A percentile compares a stretch with the other conserved stretches of the same genome.
Conservation (phyloP, 2,329 filamentous ascomycete species). For the Arthrobotrys pseudoclavata region DNA sequence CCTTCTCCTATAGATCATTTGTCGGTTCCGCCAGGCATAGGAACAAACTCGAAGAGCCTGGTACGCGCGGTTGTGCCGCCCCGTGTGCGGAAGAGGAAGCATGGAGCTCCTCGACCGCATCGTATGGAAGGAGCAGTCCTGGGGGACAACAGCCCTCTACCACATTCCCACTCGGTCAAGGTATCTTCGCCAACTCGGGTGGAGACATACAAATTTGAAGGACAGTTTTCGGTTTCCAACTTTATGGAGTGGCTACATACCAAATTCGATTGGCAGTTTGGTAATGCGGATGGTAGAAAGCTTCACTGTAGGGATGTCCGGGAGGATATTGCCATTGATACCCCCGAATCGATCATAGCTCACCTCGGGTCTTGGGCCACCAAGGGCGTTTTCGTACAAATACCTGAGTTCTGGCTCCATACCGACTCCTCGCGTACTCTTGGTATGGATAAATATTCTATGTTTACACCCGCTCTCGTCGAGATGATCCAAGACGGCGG, state of each 20-base stretch:
- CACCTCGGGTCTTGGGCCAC: slow-evolving; percentile 49
- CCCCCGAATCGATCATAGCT: slow-evolving; percentile 29
- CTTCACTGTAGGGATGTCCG: slow-evolving; percentile 43
- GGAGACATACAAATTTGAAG: slow-evolving; percentile 41
- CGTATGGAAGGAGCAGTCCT: slow-evolving; percentile 35
- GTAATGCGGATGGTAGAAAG: slow-evolving; percentile 28
- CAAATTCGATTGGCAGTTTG: slow-evolving; percentile 43
- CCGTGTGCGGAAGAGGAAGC: slow-evolving; percentile 52
- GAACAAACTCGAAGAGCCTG: slow-evolving; percentile 56
- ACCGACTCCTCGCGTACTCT: slow-evolving; percentile 38
- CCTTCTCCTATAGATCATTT: slow-evolving; percentile 33
- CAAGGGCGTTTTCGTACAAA: slow-evolving; percentile 44
- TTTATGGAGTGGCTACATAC: slow-evolving; percentile 33
- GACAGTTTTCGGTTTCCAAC: slow-evolving; percentile 31
- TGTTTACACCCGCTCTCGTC: slow-evolving; percentile 50
- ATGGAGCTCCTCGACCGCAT: slow-evolving; percentile 31
- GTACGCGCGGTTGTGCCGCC: slow-evolving; percentile 40
- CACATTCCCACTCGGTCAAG: slow-evolving; percentile 22
- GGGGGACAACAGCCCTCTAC: slow-evolving; percentile 16
- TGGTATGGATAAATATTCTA: slow-evolving; percentile 52
- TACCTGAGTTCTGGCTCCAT: slow-evolving; percentile 44
- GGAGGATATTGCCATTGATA: slow-evolving; percentile 41
- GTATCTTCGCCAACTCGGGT: slow-evolving; percentile 8
- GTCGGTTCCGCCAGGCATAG: slow-evolving; percentile 41
- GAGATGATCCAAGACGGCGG: slow-evolving; percentile 41